A percentile compares a stretch with the other conserved stretches of the same genome.
These are phyloP conservation scores for Heliamphora exappendiculata DNA, from an alignment of 148 eudicot genomes.

Conservation along the genomic window DNA sequence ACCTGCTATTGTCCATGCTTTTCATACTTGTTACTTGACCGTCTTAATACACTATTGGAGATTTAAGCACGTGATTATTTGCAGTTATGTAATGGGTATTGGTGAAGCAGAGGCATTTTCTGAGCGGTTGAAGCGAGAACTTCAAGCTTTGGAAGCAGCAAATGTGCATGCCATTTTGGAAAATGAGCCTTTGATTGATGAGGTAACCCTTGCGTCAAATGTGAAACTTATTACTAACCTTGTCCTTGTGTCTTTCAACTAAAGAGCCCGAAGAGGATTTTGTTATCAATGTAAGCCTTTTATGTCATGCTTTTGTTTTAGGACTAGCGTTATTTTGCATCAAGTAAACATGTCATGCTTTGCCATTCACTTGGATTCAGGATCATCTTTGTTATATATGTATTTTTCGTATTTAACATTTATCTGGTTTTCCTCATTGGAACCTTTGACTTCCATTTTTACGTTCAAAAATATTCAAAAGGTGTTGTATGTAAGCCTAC, in stretches of 20 bases:
- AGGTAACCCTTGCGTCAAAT: constrained; percentile 37
- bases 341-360: background rate
- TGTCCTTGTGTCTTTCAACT: background rate
- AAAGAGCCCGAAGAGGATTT: background rate
- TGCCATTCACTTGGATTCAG: background rate
- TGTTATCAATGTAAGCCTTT: background rate
- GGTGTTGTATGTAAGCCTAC: background rate
- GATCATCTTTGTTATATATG: background rate
- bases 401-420: background rate
- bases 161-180: constrained; percentile 97
- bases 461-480: background rate
- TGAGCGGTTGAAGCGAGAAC: constrained; percentile 91
- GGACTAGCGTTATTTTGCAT: background rate
- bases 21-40: background rate
- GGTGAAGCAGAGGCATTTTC: constrained; percentile 99
- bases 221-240: constrained; percentile 3
- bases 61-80: constrained; percentile 17
- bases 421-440: background rate
- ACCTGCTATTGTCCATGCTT: background rate
- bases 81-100: constrained; percentile 95
- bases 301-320: background rate
- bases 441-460: background rate
- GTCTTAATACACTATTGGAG: background rate
- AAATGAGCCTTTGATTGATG: constrained; percentile 73
- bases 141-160: constrained; percentile 98